Base-by-base conservation (phyloP, 441 rosid genomes). In the Gossypium davidsonii region DNA sequence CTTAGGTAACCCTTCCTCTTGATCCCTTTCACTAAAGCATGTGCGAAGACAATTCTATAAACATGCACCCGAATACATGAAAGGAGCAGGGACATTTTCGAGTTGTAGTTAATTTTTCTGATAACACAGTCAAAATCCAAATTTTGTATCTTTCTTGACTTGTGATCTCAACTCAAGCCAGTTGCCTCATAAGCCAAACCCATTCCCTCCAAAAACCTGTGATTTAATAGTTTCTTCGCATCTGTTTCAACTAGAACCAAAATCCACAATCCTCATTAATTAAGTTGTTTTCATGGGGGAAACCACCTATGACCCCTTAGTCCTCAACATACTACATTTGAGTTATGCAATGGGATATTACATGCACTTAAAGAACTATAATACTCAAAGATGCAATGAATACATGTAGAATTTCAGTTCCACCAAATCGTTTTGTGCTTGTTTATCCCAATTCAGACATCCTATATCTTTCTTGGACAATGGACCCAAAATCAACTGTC, bases 401-500 rank as follows among this genome's bases (percentile, higher is more conserved):
- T 4, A 20, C 23, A 72, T 14, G 20, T 51, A 73, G 12, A 48
- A 28, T 12, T 31, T 49, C 26, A 26, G 23, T 31, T 31, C 7
- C 20, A 20, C 21, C 46, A 49, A 31, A 49, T 73, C 20, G 28
- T 18, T 26, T 46, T 17, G 18, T 17, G 8, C 31, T 25, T 12
- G 20, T 18, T 18, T 10, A 51, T 25, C 5, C 60, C 61, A 31
- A 68, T 6, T 31, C 75, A 8, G 7, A 73, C 59, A 48, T 53
- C 53, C 55, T 11, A 64, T 21, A 52, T 57, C 72, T 74, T 58
- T 56, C 58, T 57, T 67, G 77, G 49, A 26, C 46, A 42, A 18
- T n/a, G 34, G 14, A 46, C 31, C 63, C 42, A 42, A 56, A 67
- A 26, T 55, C 58, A 7, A 39, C 28, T 42, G 28, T 55, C 49